Evolutionary conservation across 1,284 basidiomycete species (phyloP), one percentile per base, ranked within the genome.

Genomic region (Gastroboletus turbinatus): DNA sequence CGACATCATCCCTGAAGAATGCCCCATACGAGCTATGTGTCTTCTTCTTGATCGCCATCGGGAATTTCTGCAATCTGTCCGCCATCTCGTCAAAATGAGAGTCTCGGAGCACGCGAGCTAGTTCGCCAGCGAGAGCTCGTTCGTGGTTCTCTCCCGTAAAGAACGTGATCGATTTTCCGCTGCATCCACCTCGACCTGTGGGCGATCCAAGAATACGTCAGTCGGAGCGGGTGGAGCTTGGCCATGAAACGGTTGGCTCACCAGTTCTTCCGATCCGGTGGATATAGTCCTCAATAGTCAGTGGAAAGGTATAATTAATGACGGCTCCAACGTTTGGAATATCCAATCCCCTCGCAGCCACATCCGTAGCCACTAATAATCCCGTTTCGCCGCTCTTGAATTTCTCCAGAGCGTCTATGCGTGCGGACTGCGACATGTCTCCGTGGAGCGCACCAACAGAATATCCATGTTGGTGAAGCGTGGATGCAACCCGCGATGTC

Each of bases 21-120:
- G 91, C 92, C 8, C 90, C 90, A 61, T 92, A 93, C 49, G 82
- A 88, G 48, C 88, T 77, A 63, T 95, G 93, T 57, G 88, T 86
- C 81, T 91, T 96, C 81, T 98, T 98, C 80, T 97, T 97, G 77
- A 98, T 96, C 49, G 94, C 92, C 81, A 94, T 93, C 35, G 96
- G 94, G 81, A 98, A 98, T 69, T 89, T 89, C 66, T 88, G 84
- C 75, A 98, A 79, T 25, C 78, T 60, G 48, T 70, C 68, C 19
- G 68, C 87, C 67, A 91, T 85, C 47, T 88, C 86, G 59, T 87
- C 82, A 62, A 87, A 94, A 23, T 91, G 92, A 30, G 91, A 90
- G 69, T 99, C 97, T 56, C 90, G 80, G 52, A 99, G 79, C 40
- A 99, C 92, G 13, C 92, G 83, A 67, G 94, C 94, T 54, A 98